Base-by-base conservation (phyloP, 257 asterid species). In the Przewalskia tangutica region DNA sequence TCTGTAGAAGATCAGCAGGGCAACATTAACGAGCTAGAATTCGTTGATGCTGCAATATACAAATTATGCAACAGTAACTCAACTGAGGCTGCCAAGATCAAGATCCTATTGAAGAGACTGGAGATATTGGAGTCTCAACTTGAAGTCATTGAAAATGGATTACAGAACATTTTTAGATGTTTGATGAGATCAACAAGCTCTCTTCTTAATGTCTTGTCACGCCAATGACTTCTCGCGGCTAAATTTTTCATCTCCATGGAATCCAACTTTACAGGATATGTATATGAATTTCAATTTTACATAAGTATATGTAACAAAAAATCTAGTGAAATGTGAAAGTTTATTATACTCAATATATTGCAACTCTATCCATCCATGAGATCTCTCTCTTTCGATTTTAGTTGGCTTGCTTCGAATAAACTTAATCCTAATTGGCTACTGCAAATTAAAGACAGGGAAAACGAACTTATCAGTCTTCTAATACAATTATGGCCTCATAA, bases 101-200 rank as follows among this genome's bases (percentile, higher is more conserved):
- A 65, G 44, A 65, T 65, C 40, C 11, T 32, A 16, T 16, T 20
- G 40, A 34, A 32, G 27, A 34, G 58, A 75, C 36, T 75, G 17
- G 80, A 75, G 42, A 46, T 8, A 8, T 18, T 75, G 62, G 62
- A 51, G 18, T 46, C 17, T 2, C 62, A 34, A 6, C 38, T 77
- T 77, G 81, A 54, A 13, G 67, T 46, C 53, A 36, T 77, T 54
- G 68, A 77, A 16, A 34, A 77, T 55, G 55, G 32, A 17, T n/a
- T 71, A 32, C 56, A 71, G 34, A 38, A 14, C 14, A 6, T 10
- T 8, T 76, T 76, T 27, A 76, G 79, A 46, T 42, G 70, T 23
- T 76, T 76, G 42, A 76, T 51, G 18, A 76, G 80, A 32, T 76
- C 80, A 48, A 76, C 46, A 50, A 76, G 44, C 44, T 46, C 80